A percentile compares a stretch with the other conserved stretches of the same genome.
These are phyloP conservation scores for Coniferiporia weirii DNA, from an alignment of 1,284 basidiomycete species.

Conservation along the genomic window DNA sequence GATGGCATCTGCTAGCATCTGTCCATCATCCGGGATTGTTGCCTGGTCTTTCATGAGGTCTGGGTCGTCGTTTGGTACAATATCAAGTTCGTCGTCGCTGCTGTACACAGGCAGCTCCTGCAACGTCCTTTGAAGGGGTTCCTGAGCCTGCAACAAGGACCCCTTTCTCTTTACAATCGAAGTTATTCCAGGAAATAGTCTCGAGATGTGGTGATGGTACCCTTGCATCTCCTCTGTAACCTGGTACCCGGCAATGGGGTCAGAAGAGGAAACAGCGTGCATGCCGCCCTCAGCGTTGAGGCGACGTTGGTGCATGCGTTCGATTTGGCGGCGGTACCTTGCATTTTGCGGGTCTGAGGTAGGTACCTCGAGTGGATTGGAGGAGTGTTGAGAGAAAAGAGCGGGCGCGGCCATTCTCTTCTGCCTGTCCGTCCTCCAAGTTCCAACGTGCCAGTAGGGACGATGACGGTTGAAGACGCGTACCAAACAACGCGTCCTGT, in stretches of 20 bases:
- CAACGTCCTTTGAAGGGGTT: conserved; percentile 29
- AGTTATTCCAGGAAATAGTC: conserved; percentile 11
- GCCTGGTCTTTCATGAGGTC: conserved; percentile 2
- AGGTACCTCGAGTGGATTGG: conserved; percentile 67
- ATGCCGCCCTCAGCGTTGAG: conserved; percentile 16
- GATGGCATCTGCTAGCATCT: conserved; percentile 21
- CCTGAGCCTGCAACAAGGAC: conserved; percentile 21
- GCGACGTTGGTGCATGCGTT: conserved; percentile 28
- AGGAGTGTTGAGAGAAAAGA: conserved; percentile 67
- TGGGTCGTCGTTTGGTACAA: conserved; percentile 21
- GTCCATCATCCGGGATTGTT: background rate
- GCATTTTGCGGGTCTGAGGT: conserved; percentile 58
- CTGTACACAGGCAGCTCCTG: conserved; percentile 35
- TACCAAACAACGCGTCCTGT: background rate
- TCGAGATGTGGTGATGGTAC: conserved; percentile 48
- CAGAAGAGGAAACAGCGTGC: conserved; percentile 40
- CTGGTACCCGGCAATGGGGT: conserved; percentile 38
- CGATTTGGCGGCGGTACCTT: conserved; percentile 38
- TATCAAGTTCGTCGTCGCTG: conserved; percentile 44
- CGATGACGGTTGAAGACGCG: background rate
- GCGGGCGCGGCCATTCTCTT: conserved; percentile 28
- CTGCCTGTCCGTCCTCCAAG: background rate
- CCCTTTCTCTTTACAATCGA: background rate
- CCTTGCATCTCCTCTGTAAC: conserved; percentile 35
- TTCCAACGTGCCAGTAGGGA: background rate